A percentile compares a stretch with the other conserved stretches of the same genome.
These are phyloP conservation scores for Xenosphaeropsis pyriputrescens DNA, from an alignment of 2,329 filamentous ascomycete genomes.

Conservation along the genomic window DNA sequence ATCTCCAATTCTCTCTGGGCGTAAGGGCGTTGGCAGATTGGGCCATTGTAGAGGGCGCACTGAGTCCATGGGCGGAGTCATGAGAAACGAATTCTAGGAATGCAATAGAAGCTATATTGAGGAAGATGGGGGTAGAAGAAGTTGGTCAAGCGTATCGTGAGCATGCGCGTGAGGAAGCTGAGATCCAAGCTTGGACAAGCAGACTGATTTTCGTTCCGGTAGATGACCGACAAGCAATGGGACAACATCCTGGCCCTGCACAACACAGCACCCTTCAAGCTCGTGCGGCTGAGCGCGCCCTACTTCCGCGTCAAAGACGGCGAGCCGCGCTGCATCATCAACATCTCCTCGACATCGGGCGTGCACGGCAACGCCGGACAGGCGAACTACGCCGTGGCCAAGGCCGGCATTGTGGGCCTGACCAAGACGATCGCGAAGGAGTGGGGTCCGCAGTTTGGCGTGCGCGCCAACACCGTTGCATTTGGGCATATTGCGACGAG, in stretches of 20 bases:
- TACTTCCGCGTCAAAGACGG: constrained; percentile 82
- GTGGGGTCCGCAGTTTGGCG: constrained; percentile 75
- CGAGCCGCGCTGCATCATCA: constrained; percentile 65
- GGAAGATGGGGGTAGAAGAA: constrained; percentile 2
- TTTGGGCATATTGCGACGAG: constrained; percentile 74
- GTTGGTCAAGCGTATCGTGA: too few relatives aligned
- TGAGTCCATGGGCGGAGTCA: too few relatives aligned
- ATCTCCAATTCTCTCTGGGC: constrained; percentile 6
- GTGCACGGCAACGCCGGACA: constrained; percentile 84
- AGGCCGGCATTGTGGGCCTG: constrained; percentile 69
- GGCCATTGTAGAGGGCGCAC: neutral
- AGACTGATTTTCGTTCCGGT: neutral
- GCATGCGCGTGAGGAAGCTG: too few relatives aligned
- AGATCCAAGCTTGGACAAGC: too few relatives aligned
- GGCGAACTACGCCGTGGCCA: constrained; percentile 75
- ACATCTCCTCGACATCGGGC: constrained; percentile 70
- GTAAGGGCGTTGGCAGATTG: constrained; percentile 3
- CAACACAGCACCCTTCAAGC: constrained; percentile 73
- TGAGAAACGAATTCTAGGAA: too few relatives aligned
- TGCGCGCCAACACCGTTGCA: constrained; percentile 69
- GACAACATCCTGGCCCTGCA: constrained; percentile 76
- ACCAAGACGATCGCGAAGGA: constrained; percentile 87
- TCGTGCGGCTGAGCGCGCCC: constrained; percentile 64
- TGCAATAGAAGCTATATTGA: neutral
- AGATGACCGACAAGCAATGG: constrained; percentile 84